Evolutionary conservation across 495 filamentous ascomycete genomes (phyloP).

Genomic region (Cercophora scortea): DNA sequence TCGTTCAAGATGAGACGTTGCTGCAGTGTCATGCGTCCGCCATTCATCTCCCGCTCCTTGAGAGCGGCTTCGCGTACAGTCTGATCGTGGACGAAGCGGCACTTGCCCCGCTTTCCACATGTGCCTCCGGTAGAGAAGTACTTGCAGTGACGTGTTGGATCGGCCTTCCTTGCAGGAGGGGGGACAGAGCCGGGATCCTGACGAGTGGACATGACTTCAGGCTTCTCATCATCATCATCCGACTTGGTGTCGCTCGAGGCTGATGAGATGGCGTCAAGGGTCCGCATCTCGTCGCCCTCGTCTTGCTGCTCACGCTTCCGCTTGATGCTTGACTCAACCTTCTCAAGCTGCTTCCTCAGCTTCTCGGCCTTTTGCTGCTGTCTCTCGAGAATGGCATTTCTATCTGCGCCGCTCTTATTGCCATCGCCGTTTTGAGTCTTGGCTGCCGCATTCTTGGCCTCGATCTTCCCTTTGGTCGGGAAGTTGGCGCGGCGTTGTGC

Average conservation of each 20-base stretch:
- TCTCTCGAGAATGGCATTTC: conserved; percentile 25
- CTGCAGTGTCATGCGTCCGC: conserved; percentile 47
- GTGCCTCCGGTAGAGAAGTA: conserved; percentile 53
- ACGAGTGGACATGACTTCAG: conserved; percentile 39
- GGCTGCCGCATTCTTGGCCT: conserved; percentile 37
- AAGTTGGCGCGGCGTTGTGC: conserved; percentile 69
- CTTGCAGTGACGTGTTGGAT: conserved; percentile 50
- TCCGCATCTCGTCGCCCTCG: conserved; percentile 48
- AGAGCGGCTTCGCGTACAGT: conserved; percentile 45
- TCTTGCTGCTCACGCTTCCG: conserved; percentile 49
- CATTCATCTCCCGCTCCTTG: conserved; percentile 43
- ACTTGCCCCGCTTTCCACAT: conserved; percentile 57
- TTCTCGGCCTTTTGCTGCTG: conserved; percentile 40
- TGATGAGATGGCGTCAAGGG: conserved; percentile 27
- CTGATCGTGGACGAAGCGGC: conserved; percentile 52
- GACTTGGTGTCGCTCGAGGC: conserved; percentile 30
- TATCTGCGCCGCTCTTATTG: conserved; percentile 13
- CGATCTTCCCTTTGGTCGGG: conserved; percentile 61
- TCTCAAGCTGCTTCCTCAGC: conserved; percentile 42
- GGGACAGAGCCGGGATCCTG: conserved; percentile 25
- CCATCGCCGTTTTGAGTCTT: conserved; percentile 18
- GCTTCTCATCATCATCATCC: conserved; percentile 41
- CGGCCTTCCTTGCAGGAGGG: conserved; percentile 39
- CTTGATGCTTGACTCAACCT: conserved; percentile 47
- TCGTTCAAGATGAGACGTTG: conserved; percentile 50